phyloP scores from a whole-genome alignment of 2,329 filamentous ascomycete genomes.

The Curvularia sp. region DNA sequence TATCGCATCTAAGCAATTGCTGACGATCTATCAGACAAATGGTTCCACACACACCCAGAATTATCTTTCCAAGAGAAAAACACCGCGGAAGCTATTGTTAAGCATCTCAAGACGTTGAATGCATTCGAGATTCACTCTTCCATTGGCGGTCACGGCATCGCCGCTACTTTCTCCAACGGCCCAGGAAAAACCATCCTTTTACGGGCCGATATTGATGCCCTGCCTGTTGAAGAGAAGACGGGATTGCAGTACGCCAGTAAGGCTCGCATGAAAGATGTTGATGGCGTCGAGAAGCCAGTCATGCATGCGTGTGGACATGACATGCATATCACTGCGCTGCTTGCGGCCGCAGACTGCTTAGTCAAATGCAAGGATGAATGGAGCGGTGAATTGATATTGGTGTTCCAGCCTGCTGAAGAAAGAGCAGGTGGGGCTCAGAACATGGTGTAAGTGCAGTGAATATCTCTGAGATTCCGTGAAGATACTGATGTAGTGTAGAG shows the following conservation, averaged over 20 bases:
- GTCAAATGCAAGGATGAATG: constrained; percentile 56
- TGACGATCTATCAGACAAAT: constrained; percentile 35
- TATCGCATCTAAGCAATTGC: background rate
- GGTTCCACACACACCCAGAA: constrained; percentile 47
- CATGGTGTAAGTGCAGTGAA: constrained; percentile 55
- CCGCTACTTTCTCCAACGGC: constrained; percentile 64
- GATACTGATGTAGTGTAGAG: constrained; percentile 20
- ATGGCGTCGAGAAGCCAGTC: constrained; percentile 60
- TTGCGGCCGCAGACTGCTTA: constrained; percentile 63
- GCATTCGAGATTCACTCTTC: constrained; percentile 56
- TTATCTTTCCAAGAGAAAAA: constrained; percentile 47
- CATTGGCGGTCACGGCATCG: constrained; percentile 67
- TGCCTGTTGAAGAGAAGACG: constrained; percentile 65
- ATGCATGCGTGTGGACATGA: constrained; percentile 74
- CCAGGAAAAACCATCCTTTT: constrained; percentile 63
- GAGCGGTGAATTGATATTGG: constrained; percentile 67
- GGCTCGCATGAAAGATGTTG: constrained; percentile 52
- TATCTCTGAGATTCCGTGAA: no score
- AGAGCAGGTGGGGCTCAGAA: constrained; percentile 66
- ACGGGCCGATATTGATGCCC: constrained; percentile 68
- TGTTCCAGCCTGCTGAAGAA: constrained; percentile 75
- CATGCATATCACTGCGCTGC: constrained; percentile 66
- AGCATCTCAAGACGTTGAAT: constrained; percentile 36
- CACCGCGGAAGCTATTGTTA: constrained; percentile 41
- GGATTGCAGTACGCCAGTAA: constrained; percentile 63